Percentiles rank a stretch among this genome's conserved stretches.
Conservation (phyloP, 2,329 filamentous ascomycete species). For the Fonsecaea multimorphosa region DNA sequence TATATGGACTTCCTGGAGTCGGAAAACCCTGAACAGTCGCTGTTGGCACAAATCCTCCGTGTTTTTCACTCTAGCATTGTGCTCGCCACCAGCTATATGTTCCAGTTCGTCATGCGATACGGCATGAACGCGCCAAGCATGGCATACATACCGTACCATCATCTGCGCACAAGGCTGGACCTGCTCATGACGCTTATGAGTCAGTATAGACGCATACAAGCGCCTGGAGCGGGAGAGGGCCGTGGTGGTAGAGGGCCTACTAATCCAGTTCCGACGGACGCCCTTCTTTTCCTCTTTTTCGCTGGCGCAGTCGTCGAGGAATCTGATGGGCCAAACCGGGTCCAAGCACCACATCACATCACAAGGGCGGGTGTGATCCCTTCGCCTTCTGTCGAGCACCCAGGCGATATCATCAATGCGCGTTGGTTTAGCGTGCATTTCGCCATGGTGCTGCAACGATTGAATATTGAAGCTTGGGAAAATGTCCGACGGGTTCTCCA, state of each 20-base stretch:
- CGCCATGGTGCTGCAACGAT: slow-evolving; percentile 21
- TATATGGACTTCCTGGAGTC: slow-evolving; percentile 23
- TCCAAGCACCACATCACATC: slow-evolving; percentile 1
- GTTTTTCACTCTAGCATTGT: slow-evolving; percentile 18
- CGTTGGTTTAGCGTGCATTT: slow-evolving; percentile 30
- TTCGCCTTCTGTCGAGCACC: slow-evolving; percentile 9
- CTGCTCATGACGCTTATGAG: slow-evolving; percentile 25
- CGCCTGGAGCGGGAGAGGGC: neutral
- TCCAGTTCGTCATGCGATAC: slow-evolving; percentile 19
- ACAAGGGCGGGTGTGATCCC: slow-evolving; percentile 10
- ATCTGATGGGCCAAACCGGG: slow-evolving; percentile 7
- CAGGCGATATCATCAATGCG: slow-evolving; percentile 19
- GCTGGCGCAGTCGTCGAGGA: slow-evolving; percentile 24
- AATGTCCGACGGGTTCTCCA: slow-evolving; percentile 13
- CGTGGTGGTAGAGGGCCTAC: neutral
- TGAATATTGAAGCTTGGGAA: slow-evolving; percentile 21
- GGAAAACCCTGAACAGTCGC: slow-evolving; percentile 1
- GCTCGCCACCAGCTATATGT: slow-evolving; percentile 23
- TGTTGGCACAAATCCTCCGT: slow-evolving; percentile 6
- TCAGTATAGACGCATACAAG: slow-evolving; percentile 11
- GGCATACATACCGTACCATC: slow-evolving; percentile 22
- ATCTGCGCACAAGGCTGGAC: slow-evolving; percentile 18
- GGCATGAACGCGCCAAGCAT: slow-evolving; percentile 12
- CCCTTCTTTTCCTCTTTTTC: slow-evolving; percentile 28
- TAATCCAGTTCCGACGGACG: slow-evolving; percentile 17